phyloP scores from a whole-genome alignment of 345 rosid genomes.

The Rhodamnia argentea region DNA sequence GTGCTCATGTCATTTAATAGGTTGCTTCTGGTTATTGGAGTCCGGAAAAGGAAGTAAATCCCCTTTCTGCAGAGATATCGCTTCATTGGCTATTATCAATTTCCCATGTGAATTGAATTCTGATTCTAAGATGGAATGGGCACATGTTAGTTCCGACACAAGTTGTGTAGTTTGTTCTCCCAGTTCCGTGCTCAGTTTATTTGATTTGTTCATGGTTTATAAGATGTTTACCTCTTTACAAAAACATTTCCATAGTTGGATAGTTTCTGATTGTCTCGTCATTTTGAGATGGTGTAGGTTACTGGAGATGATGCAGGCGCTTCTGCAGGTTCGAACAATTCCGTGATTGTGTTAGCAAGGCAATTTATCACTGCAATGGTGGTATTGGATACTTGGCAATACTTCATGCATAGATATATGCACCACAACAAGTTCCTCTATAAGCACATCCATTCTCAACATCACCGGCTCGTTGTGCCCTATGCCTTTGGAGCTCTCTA shows the following conservation, averaged over 20 bases:
- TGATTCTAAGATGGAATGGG: not conserved
- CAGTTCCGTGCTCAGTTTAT: no score
- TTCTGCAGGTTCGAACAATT: constrained; percentile 19
- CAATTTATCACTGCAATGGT: constrained; percentile 69
- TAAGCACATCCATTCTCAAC: constrained; percentile 70
- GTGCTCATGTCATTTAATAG: not conserved
- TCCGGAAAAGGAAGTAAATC: not conserved
- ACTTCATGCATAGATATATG: constrained; percentile 79
- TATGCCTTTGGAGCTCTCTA: constrained; percentile 78
- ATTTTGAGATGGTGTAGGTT: constrained; percentile 19
- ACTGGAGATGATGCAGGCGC: constrained; percentile 45
- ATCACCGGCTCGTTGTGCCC: constrained; percentile 82
- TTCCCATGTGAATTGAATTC: not conserved
- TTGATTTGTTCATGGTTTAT: not conserved
- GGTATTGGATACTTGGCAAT: constrained; percentile 78
- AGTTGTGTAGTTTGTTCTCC: not conserved
- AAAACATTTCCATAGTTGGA: not conserved
- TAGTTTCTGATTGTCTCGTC: not conserved
- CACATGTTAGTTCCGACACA: not conserved
- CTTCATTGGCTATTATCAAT: not conserved
- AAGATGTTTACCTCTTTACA: not conserved
- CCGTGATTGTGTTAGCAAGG: constrained; percentile 42
- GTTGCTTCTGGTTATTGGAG: not conserved
- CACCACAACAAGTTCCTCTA: constrained; percentile 79
- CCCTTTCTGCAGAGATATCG: not conserved